Conservation (phyloP, 1,284 basidiomycete genomes). For the Phylloboletellus chloephorus region DNA sequence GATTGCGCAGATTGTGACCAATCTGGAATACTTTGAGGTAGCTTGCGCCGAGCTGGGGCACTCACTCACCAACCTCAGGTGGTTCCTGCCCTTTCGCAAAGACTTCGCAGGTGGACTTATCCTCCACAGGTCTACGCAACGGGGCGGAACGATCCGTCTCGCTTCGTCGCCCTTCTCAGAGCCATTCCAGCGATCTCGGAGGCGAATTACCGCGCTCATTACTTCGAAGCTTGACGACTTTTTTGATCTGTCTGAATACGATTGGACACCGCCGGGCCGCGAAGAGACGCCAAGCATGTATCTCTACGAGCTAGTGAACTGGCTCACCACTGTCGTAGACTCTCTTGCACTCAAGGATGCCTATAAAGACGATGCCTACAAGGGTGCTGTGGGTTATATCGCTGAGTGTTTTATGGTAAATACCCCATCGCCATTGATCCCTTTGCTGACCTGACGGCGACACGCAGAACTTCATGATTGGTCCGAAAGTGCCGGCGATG, state of each 20-base stretch:
- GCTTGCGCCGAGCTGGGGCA: constrained; percentile 84
- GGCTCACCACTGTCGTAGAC: constrained; percentile 95
- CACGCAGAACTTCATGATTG: constrained; percentile 68
- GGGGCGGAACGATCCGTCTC: constrained; percentile 76
- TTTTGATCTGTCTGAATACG: constrained; percentile 91
- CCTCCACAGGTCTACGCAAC: constrained; percentile 62
- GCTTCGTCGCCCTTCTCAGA: constrained; percentile 64
- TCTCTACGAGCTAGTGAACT: constrained; percentile 91
- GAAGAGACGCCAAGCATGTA: constrained; percentile 85
- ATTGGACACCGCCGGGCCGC: constrained; percentile 74
- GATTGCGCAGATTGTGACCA: constrained; percentile 90
- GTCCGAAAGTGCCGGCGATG: constrained; percentile 71
- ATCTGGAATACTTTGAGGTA: constrained; percentile 87
- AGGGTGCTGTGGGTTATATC: constrained; percentile 80
- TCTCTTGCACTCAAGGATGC: constrained; percentile 80
- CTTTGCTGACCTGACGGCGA: constrained; percentile 8
- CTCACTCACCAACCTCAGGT: constrained; percentile 82
- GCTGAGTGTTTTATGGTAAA: constrained; percentile 80
- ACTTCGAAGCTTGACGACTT: constrained; percentile 94
- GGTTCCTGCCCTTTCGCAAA: constrained; percentile 17
- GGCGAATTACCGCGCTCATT: constrained; percentile 80
- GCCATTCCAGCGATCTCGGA: constrained; percentile 67
- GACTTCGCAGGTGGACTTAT: not conserved
- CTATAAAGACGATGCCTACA: constrained; percentile 87
- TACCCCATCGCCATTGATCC: not conserved